Evolutionary conservation across 2,329 filamentous ascomycete genomes (phyloP).

Genomic region (Penicillium sp.): DNA sequence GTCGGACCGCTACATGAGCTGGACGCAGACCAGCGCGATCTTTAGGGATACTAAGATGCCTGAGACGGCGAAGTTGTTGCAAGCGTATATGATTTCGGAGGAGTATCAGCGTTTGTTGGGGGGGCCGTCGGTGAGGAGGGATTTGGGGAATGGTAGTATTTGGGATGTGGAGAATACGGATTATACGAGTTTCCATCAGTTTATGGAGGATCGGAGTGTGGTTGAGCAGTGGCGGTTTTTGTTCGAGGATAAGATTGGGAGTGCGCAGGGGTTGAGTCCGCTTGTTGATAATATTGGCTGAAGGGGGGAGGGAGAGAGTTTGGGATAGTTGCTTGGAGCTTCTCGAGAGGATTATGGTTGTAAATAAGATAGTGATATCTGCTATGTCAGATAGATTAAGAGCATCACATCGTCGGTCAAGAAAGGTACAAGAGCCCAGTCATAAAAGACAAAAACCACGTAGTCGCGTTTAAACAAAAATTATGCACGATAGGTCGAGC

Average conservation of each 20-base stretch:
- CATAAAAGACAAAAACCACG: too few species aligned
- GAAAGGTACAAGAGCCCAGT: too few species aligned
- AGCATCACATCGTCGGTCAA: too few species aligned
- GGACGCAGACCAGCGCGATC: conserved; percentile 55
- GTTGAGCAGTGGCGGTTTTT: conserved; percentile 49
- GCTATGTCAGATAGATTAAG: too few species aligned
- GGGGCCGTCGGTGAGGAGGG: neutral
- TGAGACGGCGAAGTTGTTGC: conserved; percentile 55
- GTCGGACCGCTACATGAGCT: conserved; percentile 45
- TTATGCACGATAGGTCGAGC: too few species aligned
- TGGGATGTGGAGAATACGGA: neutral
- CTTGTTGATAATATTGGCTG: neutral
- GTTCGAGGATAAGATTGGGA: conserved; percentile 48
- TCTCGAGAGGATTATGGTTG: too few species aligned
- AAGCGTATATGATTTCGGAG: conserved; percentile 49
- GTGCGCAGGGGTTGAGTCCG: conserved; percentile 39
- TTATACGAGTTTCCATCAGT: conserved; percentile 38
- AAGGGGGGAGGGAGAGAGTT: neutral
- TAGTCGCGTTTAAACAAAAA: too few species aligned
- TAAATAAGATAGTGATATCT: too few species aligned
- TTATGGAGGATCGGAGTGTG: conserved; percentile 45
- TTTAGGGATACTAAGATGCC: conserved; percentile 52
- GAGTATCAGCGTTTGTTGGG: neutral
- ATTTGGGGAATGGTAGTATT: neutral
- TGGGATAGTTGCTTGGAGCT: neutral